phyloP scores from a whole-genome alignment of 441 rosid species.

The Pelargonium cotyledonis region DNA sequence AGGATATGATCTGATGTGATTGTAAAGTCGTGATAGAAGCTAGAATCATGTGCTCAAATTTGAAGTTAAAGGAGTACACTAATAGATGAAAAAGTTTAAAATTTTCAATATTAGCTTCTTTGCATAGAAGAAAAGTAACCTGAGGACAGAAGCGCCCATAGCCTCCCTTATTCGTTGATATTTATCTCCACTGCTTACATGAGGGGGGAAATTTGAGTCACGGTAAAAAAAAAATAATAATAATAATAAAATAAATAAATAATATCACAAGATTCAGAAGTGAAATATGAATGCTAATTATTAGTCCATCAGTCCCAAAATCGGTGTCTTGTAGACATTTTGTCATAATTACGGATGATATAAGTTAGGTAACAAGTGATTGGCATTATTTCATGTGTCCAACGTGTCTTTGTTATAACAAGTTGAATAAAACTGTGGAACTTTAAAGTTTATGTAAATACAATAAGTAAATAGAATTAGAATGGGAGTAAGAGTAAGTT shows the following conservation, averaged over 20 bases:
- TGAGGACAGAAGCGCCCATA: constrained; percentile 97
- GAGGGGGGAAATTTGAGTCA: constrained; percentile 7
- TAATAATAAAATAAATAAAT: neutral
- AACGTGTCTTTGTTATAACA: no score
- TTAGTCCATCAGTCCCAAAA: no score
- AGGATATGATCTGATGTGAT: neutral
- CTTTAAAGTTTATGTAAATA: no score
- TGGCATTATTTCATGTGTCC: no score
- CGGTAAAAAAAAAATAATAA: constrained; percentile 3
- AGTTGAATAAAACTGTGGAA: no score
- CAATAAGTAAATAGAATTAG: no score
- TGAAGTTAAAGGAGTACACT: neutral
- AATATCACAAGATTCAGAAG: neutral
- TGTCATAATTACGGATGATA: no score
- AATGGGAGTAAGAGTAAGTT: no score
- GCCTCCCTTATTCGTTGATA: constrained; percentile 81
- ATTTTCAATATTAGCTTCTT: neutral
- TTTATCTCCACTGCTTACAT: constrained; percentile 73
- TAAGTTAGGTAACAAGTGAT: no score
- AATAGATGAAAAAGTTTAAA: neutral
- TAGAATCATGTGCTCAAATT: neutral
- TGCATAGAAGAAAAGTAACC: constrained; percentile 36
- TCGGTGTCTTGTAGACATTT: no score
- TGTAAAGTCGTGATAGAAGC: neutral
- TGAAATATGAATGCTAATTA: neutral